A percentile compares a stretch with the other conserved stretches of the same genome.
phyloP scores from a whole-genome alignment of 2,329 filamentous ascomycete species.

The Ophiostoma australiae region DNA sequence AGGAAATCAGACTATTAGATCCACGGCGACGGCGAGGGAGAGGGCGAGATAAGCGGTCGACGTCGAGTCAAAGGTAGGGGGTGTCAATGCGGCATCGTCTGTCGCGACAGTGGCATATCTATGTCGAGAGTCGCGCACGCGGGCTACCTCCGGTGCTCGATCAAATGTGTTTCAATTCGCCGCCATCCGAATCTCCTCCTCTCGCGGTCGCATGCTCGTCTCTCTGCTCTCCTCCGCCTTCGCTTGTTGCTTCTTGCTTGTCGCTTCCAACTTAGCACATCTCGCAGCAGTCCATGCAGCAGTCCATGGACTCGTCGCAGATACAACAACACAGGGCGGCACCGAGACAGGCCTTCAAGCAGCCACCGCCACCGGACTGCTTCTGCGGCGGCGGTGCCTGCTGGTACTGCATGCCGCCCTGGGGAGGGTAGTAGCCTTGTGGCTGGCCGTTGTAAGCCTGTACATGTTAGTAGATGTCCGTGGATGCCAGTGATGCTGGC shows the following conservation, averaged over 20 bases:
- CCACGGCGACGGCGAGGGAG: neutral
- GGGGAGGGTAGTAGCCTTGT: slow-evolving; percentile 42
- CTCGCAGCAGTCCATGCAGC: slow-evolving; percentile 45
- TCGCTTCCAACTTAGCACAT: slow-evolving; percentile 33
- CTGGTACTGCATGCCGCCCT: slow-evolving; percentile 42
- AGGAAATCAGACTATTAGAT: slow-evolving; percentile 1
- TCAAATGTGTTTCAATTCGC: neutral
- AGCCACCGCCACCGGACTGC: slow-evolving; percentile 37
- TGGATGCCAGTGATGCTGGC: neutral
- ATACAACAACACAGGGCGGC: slow-evolving; percentile 49
- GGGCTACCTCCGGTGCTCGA: neutral
- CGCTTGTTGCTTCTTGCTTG: neutral
- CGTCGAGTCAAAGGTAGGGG: neutral
- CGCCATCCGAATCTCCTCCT: neutral
- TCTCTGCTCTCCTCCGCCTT: neutral
- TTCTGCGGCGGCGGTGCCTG: slow-evolving; percentile 40
- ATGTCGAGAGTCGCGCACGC: too few relatives aligned
- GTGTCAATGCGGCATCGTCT: too few relatives aligned
- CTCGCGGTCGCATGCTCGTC: neutral
- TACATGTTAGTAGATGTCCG: neutral
- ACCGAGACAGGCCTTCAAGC: slow-evolving; percentile 38
- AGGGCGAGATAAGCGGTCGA: neutral
- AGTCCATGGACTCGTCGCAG: slow-evolving; percentile 48
- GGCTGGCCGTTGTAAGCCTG: slow-evolving; percentile 31
- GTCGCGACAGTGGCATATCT: too few relatives aligned